Percentiles rank a stretch among this genome's conserved stretches.
These are phyloP conservation scores for Simplicillium aogashimaense DNA, from an alignment of 2,329 filamentous ascomycete species.

Conservation along the genomic window DNA sequence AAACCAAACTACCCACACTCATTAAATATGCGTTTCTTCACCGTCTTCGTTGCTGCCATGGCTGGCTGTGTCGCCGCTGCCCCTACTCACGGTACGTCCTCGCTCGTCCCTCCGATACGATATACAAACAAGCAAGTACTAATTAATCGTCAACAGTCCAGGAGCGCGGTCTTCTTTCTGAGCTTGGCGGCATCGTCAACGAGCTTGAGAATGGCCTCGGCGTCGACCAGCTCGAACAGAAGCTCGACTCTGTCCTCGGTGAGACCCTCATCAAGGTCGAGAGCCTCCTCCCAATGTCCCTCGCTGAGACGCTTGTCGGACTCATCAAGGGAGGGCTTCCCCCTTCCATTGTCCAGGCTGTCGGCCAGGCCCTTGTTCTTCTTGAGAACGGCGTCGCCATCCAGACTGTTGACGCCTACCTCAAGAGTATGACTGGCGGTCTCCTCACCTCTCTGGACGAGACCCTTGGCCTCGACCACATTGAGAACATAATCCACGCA, in stretches of 20 bases:
- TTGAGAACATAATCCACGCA: slow-evolving; percentile 7
- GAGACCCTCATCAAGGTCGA: slow-evolving; percentile 1
- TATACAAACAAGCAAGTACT: neutral
- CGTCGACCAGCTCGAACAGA: slow-evolving; percentile 9
- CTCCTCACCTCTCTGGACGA: slow-evolving; percentile 9
- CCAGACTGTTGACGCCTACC: slow-evolving; percentile 11
- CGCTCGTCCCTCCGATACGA: neutral
- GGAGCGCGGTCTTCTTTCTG: slow-evolving; percentile 7
- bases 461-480: slow-evolving; percentile 10
- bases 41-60: slow-evolving; percentile 7
- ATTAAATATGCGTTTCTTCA: slow-evolving; percentile 12
- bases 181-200: slow-evolving; percentile 8
- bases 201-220: slow-evolving; percentile 9
- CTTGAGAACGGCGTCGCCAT: slow-evolving; percentile 11
- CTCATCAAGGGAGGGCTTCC: slow-evolving; percentile 9
- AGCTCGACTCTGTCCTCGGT: slow-evolving; percentile 11
- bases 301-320: slow-evolving; percentile 12
- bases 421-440: slow-evolving; percentile 11
- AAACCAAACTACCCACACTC: neutral
- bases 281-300: neutral
- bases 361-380: slow-evolving; percentile 14
- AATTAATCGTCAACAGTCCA: neutral
- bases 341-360: slow-evolving; percentile 9
- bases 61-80: slow-evolving; percentile 9
- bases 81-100: slow-evolving; percentile 5